Evolutionary conservation across 176 grass and related monocot species (phyloP), one percentile per base, ranked within the genome.

Genomic region (Aegilops umbellulata): DNA sequence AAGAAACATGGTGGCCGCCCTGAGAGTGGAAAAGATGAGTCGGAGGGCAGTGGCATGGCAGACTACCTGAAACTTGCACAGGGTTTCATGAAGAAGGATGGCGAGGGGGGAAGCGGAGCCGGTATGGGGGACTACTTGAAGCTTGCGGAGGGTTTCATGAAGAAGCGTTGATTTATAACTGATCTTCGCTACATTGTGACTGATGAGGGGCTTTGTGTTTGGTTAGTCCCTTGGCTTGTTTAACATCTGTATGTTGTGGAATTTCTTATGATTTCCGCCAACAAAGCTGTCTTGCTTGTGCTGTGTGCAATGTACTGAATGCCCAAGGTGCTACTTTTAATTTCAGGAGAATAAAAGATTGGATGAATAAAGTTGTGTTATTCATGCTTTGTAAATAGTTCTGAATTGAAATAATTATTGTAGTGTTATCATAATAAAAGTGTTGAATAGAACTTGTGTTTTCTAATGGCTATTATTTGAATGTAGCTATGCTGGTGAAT

Each of bases 111-210:
- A 31, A 74, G 83, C 10, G 91, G 84, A 9, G 55, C 65, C 0
- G 90, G 90, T 12, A 57, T 90, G 68, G 91, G 94, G 25, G 87
- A 87, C 31, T 97, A 94, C 88, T 34, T 97, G 25, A 97, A 97
- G 90, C 71, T 97, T 82, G 92, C 94, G 2, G 81, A 97, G 65
- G 92, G 94, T 4, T 94, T 97, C 88, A 80, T 97, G 87, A 93
- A 93, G 88, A 97, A 97, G 83, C 86, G 84, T 26, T 97, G 90
- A 94, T 74, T 31, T 58, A 47, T 7, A 23, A 47, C 34, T 74
- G 38, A 67, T 87, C 20, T 65, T 86, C 26, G 29, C 17, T 7
- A 47, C 61, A 16, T 20, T 12, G 75, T 31, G 47, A 47, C 36
- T 77, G 13, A 3, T 55, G 15, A 77, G 69, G 38, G 26, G 38